Conservation (phyloP, 495 filamentous ascomycete genomes). For the Lasiosphaeria hispida region DNA sequence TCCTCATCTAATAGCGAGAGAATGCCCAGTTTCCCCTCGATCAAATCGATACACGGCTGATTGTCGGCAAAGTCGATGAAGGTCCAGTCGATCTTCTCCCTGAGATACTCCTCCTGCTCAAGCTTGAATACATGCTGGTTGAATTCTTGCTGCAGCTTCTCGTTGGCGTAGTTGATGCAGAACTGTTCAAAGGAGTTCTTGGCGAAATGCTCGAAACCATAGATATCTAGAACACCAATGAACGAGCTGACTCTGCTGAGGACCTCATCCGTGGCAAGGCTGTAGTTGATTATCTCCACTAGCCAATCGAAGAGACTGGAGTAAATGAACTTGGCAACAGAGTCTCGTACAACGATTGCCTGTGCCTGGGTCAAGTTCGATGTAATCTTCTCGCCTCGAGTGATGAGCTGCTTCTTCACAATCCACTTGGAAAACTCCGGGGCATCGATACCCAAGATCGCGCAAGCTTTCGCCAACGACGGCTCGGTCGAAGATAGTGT, state of each 20-base stretch:
- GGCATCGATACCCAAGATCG: conserved; percentile 83
- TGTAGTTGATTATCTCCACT: conserved; percentile 88
- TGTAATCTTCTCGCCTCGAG: conserved; percentile 94
- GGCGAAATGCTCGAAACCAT: conserved; percentile 99
- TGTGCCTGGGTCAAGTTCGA: conserved; percentile 94
- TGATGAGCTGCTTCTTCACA: conserved; percentile 97
- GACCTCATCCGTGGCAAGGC: conserved; percentile 87
- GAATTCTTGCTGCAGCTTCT: conserved; percentile 99
- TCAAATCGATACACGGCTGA: conserved; percentile 98
- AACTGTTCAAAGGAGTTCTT: conserved; percentile 99
- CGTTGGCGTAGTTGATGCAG: conserved; percentile 99
- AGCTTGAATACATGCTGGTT: conserved; percentile 99
- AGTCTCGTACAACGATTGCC: conserved; percentile 92
- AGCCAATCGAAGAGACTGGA: conserved; percentile 99
- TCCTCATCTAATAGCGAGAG: conserved; percentile 93
- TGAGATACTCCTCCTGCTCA: conserved; percentile 96
- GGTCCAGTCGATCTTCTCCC: conserved; percentile 97
- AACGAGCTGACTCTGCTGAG: conserved; percentile 81
- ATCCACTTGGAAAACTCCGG: conserved; percentile 97
- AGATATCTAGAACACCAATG: conserved; percentile 99
- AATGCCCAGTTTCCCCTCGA: conserved; percentile 94
- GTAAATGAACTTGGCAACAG: conserved; percentile 98
- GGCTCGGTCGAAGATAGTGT: conserved; percentile 77
- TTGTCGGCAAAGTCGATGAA: conserved; percentile 99
- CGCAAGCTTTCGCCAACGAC: conserved; percentile 74